Base-by-base conservation (phyloP, 306 rosid genomes). In the Vigna reflexopilosa region DNA sequence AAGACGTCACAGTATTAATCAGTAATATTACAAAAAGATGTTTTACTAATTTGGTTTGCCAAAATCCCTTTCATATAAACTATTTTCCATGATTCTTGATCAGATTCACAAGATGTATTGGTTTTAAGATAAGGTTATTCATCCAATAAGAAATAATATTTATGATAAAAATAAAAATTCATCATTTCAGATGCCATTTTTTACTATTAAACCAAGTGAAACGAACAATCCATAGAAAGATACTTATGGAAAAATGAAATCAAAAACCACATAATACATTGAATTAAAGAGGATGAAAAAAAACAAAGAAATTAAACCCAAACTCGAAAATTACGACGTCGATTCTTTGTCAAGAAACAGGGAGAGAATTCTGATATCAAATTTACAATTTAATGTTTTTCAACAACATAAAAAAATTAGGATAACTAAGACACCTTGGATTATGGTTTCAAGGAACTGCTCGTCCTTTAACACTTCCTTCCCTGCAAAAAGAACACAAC, bases 361-460 rank as follows among this genome's bases (percentile, higher is more conserved):
- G 8, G 11, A 36, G 48, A 74, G 32, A 67, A 42, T 51, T 62
- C 47, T 76, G 15, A 56, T 42, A 82, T 61, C 16, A 69, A 74
- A 19, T 61, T 19, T 68, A 72, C 55, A 77, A 67, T 16, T 72
- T 28, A 42, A 40, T 66, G 13, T n/a, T 80, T 83, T 68, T 24
- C 68, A 22, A 40, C 16, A 63, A 74, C 64, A 30, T 52, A 77
- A 67, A 26, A 20, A 28, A 44, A 16, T 57, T 34, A 59, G 68
- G 22, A 83, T 64, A 75, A 74, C 16, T 55, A 20, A 78, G 84
- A 57, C 66, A 94, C 98, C 96, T 94, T 89, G 88, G 83, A 91
- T 91, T 84, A 91, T 84, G 81, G 85, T 85, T 86, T 94, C 97
- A 48, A 94, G 94, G 86, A 94, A 83, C 83, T 90, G 85, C 83